Evolutionary conservation across 2,329 filamentous ascomycete species (phyloP).

Genomic region (Scytalidium lignicola): DNA sequence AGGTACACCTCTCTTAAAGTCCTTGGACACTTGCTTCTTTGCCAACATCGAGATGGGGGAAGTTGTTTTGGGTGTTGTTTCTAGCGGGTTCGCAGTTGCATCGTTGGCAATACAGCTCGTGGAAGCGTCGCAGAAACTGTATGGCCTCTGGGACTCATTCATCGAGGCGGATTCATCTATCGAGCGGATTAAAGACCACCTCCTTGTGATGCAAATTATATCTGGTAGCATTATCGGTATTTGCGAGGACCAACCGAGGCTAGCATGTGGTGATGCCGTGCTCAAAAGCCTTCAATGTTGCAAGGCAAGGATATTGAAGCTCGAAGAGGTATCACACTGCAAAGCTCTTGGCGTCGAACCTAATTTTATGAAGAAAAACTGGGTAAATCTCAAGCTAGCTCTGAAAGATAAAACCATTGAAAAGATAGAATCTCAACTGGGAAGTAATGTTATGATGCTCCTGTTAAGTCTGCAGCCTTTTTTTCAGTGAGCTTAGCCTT

Average conservation of each 20-base stretch:
- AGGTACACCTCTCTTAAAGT: too few relatives aligned
- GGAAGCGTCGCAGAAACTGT: slow-evolving; percentile 5
- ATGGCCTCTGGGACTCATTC: slow-evolving; percentile 3
- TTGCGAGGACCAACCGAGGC: not conserved
- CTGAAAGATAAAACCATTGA: slow-evolving; percentile 7
- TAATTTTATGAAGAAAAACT: not conserved
- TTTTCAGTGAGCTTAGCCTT: slow-evolving; percentile 5
- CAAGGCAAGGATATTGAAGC: not conserved
- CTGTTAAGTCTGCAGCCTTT: slow-evolving; percentile 10
- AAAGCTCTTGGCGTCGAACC: too few relatives aligned
- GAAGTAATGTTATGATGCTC: slow-evolving; percentile 8
- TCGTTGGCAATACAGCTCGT: slow-evolving; percentile 8
- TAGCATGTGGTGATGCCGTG: slow-evolving; percentile 4
- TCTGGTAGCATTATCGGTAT: slow-evolving; percentile 1
- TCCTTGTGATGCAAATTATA: slow-evolving; percentile 4
- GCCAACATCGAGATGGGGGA: too few relatives aligned
- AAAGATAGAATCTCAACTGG: slow-evolving; percentile 8
- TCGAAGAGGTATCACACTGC: too few relatives aligned
- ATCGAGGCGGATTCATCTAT: not conserved
- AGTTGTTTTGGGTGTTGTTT: slow-evolving; percentile 4
- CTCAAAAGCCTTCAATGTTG: slow-evolving; percentile 4
- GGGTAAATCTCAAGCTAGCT: slow-evolving; percentile 1
- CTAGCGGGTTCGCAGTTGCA: slow-evolving; percentile 6
- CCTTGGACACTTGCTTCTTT: too few relatives aligned
- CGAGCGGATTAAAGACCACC: slow-evolving; percentile 9